Conservation (phyloP, 176 grass and related monocot genomes). For the Eleusine coracana region DNA sequence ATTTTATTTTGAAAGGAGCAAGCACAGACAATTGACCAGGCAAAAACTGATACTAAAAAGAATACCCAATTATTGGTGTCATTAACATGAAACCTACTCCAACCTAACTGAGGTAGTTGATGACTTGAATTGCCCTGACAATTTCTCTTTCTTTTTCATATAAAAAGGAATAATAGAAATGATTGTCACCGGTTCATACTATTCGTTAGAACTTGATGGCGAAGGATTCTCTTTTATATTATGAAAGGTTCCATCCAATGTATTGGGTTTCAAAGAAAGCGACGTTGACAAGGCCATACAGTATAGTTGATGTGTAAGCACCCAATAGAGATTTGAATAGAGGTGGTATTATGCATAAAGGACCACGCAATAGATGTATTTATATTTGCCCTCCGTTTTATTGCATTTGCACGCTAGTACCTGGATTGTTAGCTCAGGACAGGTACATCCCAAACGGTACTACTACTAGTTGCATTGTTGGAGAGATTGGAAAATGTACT, state of each 20-base stretch:
- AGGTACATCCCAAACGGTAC: background rate
- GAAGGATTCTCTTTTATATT: conserved; percentile 38
- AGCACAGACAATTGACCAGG: conserved; percentile 9
- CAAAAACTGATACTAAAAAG: conserved; percentile 17
- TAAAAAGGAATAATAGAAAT: background rate
- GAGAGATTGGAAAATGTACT: background rate
- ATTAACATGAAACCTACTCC: conserved; percentile 29
- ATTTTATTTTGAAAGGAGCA: background rate
- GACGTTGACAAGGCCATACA: conserved; percentile 21
- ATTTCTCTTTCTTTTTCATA: background rate
- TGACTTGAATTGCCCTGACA: conserved; percentile 21
- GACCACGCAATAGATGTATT: background rate
- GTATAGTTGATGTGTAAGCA: conserved; percentile 17
- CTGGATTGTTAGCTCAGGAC: background rate
- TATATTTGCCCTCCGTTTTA: background rate
- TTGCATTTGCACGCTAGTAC: conserved; percentile 19
- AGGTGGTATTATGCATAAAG: background rate
- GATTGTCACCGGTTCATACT: background rate
- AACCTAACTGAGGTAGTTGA: conserved; percentile 22
- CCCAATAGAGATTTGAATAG: background rate
- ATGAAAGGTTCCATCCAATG: conserved; percentile 9
- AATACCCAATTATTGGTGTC: conserved; percentile 30
- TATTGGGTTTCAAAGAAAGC: conserved; percentile 32
- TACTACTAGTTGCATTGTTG: background rate
- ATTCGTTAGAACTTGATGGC: conserved; percentile 25